Evolutionary conservation across 1,139 yeast genomes (phyloP).

Genomic region (Yamadazyma dendronema): DNA sequence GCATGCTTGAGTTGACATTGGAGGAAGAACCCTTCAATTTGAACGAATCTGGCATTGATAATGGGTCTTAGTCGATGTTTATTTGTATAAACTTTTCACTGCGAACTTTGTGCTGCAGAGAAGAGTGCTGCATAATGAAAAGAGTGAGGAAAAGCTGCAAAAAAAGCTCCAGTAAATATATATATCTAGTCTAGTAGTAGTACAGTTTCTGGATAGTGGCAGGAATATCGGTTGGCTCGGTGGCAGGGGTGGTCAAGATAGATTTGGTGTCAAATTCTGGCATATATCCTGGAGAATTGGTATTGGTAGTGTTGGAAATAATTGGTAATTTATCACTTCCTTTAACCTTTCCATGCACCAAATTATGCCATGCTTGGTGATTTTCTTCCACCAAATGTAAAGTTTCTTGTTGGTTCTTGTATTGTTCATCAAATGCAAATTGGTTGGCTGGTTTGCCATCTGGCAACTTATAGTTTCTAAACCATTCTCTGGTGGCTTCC

Average conservation of each 20-base stretch:
- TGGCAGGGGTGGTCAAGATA: too few species aligned
- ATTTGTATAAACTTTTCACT: too few species aligned
- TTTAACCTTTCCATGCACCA: slow-evolving; percentile 49
- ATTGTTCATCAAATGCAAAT: slow-evolving; percentile 83
- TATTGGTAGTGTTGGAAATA: slow-evolving; percentile 58
- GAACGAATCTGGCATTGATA: slow-evolving; percentile 8
- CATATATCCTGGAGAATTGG: slow-evolving; percentile 43
- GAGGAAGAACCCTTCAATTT: background rate
- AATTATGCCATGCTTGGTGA: slow-evolving; percentile 67
- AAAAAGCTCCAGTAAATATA: too few species aligned
- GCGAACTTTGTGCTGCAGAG: too few species aligned
- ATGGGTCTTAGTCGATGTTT: slow-evolving; percentile 4
- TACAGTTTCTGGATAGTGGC: too few species aligned
- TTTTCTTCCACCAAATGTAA: slow-evolving; percentile 70
- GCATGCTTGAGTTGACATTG: background rate
- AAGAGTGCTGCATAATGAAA: too few species aligned
- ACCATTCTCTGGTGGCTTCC: slow-evolving; percentile 86
- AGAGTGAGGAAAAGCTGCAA: too few species aligned
- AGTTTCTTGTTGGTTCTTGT: slow-evolving; percentile 72
- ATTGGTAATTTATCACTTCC: slow-evolving; percentile 49
- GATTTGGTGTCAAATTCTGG: too few species aligned
- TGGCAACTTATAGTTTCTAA: slow-evolving; percentile 85
- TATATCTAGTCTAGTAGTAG: too few species aligned
- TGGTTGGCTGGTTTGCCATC: slow-evolving; percentile 87
- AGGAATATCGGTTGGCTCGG: too few species aligned